A percentile compares a stretch with the other conserved stretches of the same genome.
Conservation (phyloP, 176 grass and related monocot species). For the Neostapfia colusana region DNA sequence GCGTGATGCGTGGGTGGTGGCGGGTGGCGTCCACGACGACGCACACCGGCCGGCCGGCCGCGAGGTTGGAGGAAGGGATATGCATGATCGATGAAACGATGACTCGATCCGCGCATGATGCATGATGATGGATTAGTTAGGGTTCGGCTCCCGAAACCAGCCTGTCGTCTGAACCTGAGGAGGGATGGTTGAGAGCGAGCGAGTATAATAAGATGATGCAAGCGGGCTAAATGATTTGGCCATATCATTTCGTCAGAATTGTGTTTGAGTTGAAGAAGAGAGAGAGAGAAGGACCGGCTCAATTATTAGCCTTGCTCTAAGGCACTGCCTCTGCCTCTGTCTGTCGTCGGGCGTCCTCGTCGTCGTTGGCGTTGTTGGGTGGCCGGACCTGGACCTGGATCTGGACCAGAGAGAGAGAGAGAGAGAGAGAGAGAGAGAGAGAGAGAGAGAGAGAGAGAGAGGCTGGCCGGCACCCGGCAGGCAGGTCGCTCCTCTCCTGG, state of each 20-base stretch:
- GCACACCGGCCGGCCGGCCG: background rate
- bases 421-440: too few species aligned
- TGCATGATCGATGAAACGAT: slow-evolving; percentile 1
- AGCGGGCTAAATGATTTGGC: too few species aligned
- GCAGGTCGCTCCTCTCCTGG: background rate
- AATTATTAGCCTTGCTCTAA: too few species aligned
- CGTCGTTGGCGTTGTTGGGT: background rate
- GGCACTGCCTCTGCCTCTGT: background rate
- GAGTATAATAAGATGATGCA: too few species aligned
- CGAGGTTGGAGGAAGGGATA: slow-evolving; percentile 7
- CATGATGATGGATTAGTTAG: slow-evolving; percentile 30
- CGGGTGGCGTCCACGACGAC: too few species aligned
- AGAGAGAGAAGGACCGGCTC: too few species aligned
- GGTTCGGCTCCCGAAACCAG: slow-evolving; percentile 43
- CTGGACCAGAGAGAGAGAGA: too few species aligned
- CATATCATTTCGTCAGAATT: too few species aligned
- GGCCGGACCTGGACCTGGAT: background rate
- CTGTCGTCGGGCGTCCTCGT: background rate
- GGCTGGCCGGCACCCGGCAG: background rate
- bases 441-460: too few species aligned
- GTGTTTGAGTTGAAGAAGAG: too few species aligned
- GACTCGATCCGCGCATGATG: background rate
- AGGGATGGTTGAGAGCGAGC: background rate
- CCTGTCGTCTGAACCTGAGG: slow-evolving; percentile 41
- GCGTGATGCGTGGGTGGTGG: background rate